Conservation (phyloP, 371 early-diverging fungal genomes). For the Mortierella sp. region DNA sequence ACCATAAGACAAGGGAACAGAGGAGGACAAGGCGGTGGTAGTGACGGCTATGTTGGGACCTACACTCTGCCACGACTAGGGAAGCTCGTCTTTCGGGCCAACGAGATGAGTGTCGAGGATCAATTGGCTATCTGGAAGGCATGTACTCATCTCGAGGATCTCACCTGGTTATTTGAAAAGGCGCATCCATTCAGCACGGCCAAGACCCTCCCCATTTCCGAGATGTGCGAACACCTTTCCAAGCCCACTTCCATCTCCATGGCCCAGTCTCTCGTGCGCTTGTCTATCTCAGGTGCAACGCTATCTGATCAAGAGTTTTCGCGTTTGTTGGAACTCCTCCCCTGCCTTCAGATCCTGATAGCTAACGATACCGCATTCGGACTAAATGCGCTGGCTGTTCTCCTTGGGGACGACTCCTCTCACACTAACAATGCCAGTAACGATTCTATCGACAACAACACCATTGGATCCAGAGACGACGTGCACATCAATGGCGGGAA, state of each 20-base stretch:
- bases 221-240: neutral
- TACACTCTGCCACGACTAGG: neutral
- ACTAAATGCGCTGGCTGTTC: neutral
- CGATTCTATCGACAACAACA: neutral
- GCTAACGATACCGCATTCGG: neutral
- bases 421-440: neutral
- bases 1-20: too few species aligned
- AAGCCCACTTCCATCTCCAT: neutral
- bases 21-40: neutral
- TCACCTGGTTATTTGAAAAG: neutral
- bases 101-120: neutral
- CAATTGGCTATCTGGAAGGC: neutral
- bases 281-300: neutral
- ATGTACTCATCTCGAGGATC: neutral
- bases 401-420: neutral
- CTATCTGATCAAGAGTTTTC: neutral
- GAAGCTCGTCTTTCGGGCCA: neutral
- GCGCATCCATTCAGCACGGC: too few species aligned
- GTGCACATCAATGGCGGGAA: neutral
- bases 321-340: neutral
- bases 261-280: neutral
- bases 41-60: neutral
- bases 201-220: neutral
- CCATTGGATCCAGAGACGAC: too few species aligned
- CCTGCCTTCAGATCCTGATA: neutral